Evolutionary conservation across 75 land plant genomes (phyloP), one percentile per base, ranked within the genome.

Genomic region (Cupressus sempervirens): DNA sequence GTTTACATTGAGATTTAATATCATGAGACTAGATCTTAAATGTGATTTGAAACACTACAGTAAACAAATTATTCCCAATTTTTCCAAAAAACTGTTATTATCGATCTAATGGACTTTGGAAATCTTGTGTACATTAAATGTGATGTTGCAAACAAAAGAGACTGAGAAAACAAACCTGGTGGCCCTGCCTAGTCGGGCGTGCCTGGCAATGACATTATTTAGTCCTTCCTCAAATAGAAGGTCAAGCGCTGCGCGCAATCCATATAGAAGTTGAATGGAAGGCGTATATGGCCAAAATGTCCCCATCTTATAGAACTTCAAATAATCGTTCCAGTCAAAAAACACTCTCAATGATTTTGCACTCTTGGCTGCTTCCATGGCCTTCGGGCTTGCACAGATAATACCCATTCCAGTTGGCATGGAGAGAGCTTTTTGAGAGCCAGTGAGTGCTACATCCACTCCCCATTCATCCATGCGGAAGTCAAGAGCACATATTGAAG

Each of bases 401-500:
- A 97, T 94, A 10, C 99, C 99, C 79, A 97, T 82, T 8, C 99
- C 97, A 50, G 97, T 97, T 20, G 99, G 99, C 67, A 97, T 88
- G 50, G 95, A 95, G 12, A 97, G 96, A 65, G 97, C 99, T 73
- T 97, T 97, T 86, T 97, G 97, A 20, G 99, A 97, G 12, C 99
- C 99, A 14, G 99, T 97, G 41, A 97, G 84, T 7, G 99, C 99
- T 48, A 97, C 99, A 86, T 97, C 99, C 54, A 97, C 87, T 48
- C 92, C 89, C 99, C 99, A 97, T 53, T 97, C 99, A 83, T 95
- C 99, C 99, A 97, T 97, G 43, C 93, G 94, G 89, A 97, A 97
- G 41, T 95, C 98, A 52, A 97, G 86, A 1, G 97, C 99, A 84
- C 98, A 93, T 29, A 97, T 94, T 18, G 97, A 97, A 9, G 99